Conservation (phyloP, 177 flowering plant genomes). For the Telopea speciosissima region DNA sequence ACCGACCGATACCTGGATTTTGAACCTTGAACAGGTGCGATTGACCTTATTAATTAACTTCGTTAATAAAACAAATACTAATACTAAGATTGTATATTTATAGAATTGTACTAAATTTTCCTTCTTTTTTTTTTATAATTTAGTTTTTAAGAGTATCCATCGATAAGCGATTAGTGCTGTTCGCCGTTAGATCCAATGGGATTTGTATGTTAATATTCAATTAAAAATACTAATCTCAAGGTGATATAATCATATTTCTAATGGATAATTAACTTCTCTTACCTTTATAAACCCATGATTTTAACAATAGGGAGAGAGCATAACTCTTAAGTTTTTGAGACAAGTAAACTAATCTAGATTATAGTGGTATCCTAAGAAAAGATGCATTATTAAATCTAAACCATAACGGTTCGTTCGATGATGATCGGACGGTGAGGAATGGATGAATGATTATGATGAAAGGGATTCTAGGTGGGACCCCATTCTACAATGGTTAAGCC, state of each 20-base stretch:
- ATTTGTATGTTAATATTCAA: not conserved
- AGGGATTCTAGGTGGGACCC: not conserved
- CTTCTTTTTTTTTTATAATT: too few relatives aligned
- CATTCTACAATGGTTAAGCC: not conserved
- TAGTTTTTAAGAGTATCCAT: conserved; percentile 1
- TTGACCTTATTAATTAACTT: not conserved
- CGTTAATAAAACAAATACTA: not conserved
- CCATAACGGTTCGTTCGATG: too few relatives aligned
- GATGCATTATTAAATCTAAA: too few relatives aligned
- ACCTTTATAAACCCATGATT: not conserved
- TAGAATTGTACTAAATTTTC: not conserved
- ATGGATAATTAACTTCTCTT: not conserved
- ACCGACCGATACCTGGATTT: too few relatives aligned
- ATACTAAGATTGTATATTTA: too few relatives aligned
- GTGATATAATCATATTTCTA: not conserved
- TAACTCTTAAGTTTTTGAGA: not conserved
- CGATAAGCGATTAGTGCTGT: not conserved
- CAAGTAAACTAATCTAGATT: not conserved
- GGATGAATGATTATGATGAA: too few relatives aligned
- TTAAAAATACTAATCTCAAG: not conserved
- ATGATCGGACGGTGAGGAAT: not conserved
- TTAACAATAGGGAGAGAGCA: not conserved
- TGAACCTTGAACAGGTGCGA: too few relatives aligned
- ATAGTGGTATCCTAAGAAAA: not conserved
- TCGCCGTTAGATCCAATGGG: not conserved